A percentile compares a stretch with the other conserved stretches of the same genome.
phyloP scores from a whole-genome alignment of 805 yeast species.

The Trichomonascus vanleenenianus region DNA sequence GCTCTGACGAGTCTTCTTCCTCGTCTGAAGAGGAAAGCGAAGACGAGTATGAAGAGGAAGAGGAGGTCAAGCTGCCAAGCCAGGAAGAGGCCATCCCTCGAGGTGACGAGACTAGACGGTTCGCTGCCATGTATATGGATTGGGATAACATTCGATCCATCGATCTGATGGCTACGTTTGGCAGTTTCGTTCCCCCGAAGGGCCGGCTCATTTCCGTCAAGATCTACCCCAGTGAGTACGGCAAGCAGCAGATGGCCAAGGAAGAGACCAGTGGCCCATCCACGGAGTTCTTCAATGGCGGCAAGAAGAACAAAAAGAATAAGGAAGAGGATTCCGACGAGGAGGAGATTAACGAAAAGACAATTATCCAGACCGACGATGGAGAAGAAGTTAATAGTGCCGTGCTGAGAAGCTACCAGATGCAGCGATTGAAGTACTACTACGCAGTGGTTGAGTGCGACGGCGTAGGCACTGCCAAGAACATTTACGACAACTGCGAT shows the following conservation, averaged over 20 bases:
- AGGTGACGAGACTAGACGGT: slow-evolving; percentile 72
- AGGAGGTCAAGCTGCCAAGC: slow-evolving; percentile 6
- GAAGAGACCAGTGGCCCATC: slow-evolving; percentile 95
- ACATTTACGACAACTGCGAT: slow-evolving; percentile 80
- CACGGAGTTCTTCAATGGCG: slow-evolving; percentile 59
- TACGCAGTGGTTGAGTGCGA: slow-evolving; percentile 89
- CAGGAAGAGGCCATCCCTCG: slow-evolving; percentile 51
- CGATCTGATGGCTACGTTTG: slow-evolving; percentile 83
- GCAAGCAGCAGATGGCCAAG: slow-evolving; percentile 81
- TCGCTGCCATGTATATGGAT: slow-evolving; percentile 93
- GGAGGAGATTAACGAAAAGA: slow-evolving; percentile 55
- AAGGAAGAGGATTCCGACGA: slow-evolving; percentile 30
- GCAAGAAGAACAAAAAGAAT: slow-evolving; percentile 27
- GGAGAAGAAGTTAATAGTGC: slow-evolving; percentile 83
- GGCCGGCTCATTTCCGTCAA: slow-evolving; percentile 63
- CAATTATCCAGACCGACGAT: slow-evolving; percentile 69
- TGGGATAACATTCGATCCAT: slow-evolving; percentile 92
- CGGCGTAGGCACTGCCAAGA: slow-evolving; percentile 57
- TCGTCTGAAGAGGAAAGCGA: slow-evolving; percentile 9
- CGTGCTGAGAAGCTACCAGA: slow-evolving; percentile 79
- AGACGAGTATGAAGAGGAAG: slow-evolving; percentile 13
- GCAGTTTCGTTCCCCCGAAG: slow-evolving; percentile 59
- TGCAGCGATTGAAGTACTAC: slow-evolving; percentile 86
- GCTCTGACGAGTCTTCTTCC: slow-evolving; percentile 7
- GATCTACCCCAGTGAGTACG: slow-evolving; percentile 73